A percentile compares a stretch with the other conserved stretches of the same genome.
Evolutionary conservation across 805 yeast species (phyloP).

Genomic region (Groenewaldozyma tartarivorans): DNA sequence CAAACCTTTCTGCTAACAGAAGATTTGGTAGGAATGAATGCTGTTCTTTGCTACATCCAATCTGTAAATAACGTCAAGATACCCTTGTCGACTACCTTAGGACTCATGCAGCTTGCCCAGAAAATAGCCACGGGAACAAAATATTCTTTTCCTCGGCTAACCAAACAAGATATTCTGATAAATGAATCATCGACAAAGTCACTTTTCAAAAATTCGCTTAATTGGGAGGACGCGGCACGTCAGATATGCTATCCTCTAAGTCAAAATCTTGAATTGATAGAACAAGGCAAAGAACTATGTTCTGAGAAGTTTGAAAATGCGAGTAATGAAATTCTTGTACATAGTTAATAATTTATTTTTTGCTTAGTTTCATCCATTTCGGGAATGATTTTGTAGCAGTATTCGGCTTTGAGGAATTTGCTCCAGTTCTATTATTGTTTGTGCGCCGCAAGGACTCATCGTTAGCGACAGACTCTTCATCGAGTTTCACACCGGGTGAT

Average conservation of each 20-base stretch:
- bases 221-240: background rate
- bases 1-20: slow-evolving; percentile 12
- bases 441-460: background rate
- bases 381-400: slow-evolving; percentile 8
- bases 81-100: slow-evolving; percentile 7
- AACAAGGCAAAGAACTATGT: slow-evolving; percentile 2
- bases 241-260: background rate
- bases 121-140: slow-evolving; percentile 3
- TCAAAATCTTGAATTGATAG: background rate
- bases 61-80: slow-evolving; percentile 8
- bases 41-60: slow-evolving; percentile 14
- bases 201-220: background rate
- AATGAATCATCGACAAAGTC: background rate
- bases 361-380: slow-evolving; percentile 14
- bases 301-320: background rate
- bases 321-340: background rate
- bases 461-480: slow-evolving; percentile 1
- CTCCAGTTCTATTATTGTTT: background rate
- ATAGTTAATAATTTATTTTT: slow-evolving; percentile 2
- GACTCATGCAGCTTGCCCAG: slow-evolving; percentile 11
- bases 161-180: slow-evolving; percentile 4
- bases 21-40: slow-evolving; percentile 11
- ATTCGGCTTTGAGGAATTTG: slow-evolving; percentile 1
- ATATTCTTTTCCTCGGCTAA: slow-evolving; percentile 7
- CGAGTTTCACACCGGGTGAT: slow-evolving; percentile 21